Conservation (phyloP, 208 protist species). For the Lotmaria passim region DNA sequence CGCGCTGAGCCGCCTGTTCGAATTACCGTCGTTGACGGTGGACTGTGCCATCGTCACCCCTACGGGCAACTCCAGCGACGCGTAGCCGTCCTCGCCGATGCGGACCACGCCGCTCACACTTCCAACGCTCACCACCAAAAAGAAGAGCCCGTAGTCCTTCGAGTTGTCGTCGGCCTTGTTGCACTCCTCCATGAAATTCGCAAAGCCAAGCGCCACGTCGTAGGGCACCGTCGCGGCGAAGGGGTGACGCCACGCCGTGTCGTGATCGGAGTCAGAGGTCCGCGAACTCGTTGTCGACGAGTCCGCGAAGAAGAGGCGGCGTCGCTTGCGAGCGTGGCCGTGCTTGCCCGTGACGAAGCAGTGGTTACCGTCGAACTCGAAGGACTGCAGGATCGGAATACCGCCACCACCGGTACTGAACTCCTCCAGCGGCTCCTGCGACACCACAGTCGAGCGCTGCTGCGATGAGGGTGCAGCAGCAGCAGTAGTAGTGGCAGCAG, state of each 20-base stretch:
- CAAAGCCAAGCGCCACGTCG: conserved; percentile 53
- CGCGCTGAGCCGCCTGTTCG: conserved; percentile 70
- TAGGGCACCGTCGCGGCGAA: conserved; percentile 49
- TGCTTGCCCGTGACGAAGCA: neutral
- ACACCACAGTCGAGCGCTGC: neutral
- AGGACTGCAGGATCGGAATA: conserved; percentile 19
- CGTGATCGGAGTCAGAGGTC: conserved; percentile 14
- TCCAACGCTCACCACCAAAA: conserved; percentile 45
- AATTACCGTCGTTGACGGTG: conserved; percentile 86
- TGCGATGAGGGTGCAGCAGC: neutral
- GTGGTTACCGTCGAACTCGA: conserved; percentile 10
- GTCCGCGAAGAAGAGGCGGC: conserved; percentile 26
- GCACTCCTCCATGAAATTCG: conserved; percentile 64
- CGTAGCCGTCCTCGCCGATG: conserved; percentile 58
- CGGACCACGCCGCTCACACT: conserved; percentile 46
- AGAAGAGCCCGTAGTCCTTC: conserved; percentile 86
- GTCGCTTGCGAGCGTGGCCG: conserved; percentile 10
- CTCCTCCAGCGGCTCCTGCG: conserved; percentile 11
- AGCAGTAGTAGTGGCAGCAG: neutral
- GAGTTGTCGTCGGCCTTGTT: conserved; percentile 60
- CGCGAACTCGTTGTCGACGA: neutral
- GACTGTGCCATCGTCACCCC: conserved; percentile 69
- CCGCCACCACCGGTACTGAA: neutral
- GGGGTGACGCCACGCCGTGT: conserved; percentile 4
- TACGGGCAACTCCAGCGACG: conserved; percentile 59